A percentile compares a stretch with the other conserved stretches of the same genome.
Evolutionary conservation across 1,284 basidiomycete species (phyloP).

Genomic region (Xerocomus amazonicus): DNA sequence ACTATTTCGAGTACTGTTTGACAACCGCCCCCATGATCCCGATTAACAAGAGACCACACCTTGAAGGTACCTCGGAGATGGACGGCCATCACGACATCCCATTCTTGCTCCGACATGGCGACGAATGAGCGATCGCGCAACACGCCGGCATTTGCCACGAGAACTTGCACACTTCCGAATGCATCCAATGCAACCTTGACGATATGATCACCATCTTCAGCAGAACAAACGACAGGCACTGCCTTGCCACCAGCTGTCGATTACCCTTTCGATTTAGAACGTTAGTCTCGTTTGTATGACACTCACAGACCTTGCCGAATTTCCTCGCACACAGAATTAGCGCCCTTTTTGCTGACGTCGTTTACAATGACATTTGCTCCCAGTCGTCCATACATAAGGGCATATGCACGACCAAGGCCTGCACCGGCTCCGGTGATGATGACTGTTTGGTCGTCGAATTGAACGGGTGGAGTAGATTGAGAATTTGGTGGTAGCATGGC

Average conservation of each 20-base stretch:
- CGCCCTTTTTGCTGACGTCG: conserved; percentile 87
- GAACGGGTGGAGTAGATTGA: conserved; percentile 70
- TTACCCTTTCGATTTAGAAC: neutral
- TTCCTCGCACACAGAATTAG: conserved; percentile 83
- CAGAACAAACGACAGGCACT: conserved; percentile 79
- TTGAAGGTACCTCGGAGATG: conserved; percentile 83
- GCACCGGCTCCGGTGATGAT: conserved; percentile 94
- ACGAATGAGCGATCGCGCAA: conserved; percentile 90
- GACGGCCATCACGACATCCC: conserved; percentile 89
- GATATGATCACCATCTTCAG: conserved; percentile 88
- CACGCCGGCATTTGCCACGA: conserved; percentile 95
- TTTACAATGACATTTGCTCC: conserved; percentile 98
- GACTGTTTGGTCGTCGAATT: conserved; percentile 88
- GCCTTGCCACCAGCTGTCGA: conserved; percentile 83
- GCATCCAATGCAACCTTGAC: conserved; percentile 85
- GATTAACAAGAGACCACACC: conserved; percentile 32
- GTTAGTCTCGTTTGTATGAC: neutral
- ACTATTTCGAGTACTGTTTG: conserved; percentile 40
- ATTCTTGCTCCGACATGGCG: conserved; percentile 88
- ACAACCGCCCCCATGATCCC: neutral
- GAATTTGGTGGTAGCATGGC: conserved; percentile 67
- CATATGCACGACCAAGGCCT: conserved; percentile 90
- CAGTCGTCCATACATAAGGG: conserved; percentile 84
- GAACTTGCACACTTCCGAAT: conserved; percentile 86
- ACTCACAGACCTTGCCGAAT: conserved; percentile 63